A percentile compares a stretch with the other conserved stretches of the same genome.
Evolutionary conservation across 148 eudicot genomes (phyloP).

Genomic region (Linanthus parryae): DNA sequence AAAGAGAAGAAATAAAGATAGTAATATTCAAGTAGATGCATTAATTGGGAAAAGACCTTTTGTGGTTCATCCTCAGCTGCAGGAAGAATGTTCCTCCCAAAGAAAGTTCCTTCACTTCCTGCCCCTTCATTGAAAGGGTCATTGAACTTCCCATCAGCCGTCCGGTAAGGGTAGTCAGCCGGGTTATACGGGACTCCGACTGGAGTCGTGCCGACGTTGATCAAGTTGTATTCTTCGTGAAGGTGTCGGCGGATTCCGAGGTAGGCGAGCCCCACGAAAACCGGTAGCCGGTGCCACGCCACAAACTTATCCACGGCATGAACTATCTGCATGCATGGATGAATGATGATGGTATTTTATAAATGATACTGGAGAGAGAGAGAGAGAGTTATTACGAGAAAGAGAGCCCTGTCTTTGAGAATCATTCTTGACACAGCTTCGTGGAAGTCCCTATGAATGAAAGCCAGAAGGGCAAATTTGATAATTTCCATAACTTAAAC

Average conservation of each 20-base stretch:
- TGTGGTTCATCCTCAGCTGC: too few relatives aligned
- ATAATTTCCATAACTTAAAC: background rate
- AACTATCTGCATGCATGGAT: slow-evolving; percentile 26
- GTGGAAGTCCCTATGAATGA: slow-evolving; percentile 28
- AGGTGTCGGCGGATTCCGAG: slow-evolving; percentile 27
- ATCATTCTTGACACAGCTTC: slow-evolving; percentile 21
- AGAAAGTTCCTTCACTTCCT: slow-evolving; percentile 38
- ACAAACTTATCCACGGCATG: slow-evolving; percentile 24
- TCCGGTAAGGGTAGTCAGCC: slow-evolving; percentile 11
- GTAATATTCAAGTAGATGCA: too few relatives aligned
- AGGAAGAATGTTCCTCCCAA: slow-evolving; percentile 39
- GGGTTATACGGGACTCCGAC: slow-evolving; percentile 18
- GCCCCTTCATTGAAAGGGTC: too few relatives aligned
- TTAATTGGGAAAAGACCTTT: too few relatives aligned
- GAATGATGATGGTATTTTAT: too few relatives aligned
- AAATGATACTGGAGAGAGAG: background rate
- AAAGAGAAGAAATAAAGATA: too few relatives aligned
- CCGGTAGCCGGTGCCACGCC: slow-evolving; percentile 31
- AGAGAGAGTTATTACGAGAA: slow-evolving; percentile 17
- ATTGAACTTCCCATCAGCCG: too few relatives aligned
- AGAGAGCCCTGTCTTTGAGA: slow-evolving; percentile 21
- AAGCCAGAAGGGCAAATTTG: slow-evolving; percentile 4
- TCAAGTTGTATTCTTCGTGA: slow-evolving; percentile 30
- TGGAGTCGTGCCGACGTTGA: slow-evolving; percentile 26
- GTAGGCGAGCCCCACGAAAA: slow-evolving; percentile 29